Evolutionary conservation across 148 eudicot species (phyloP), one percentile per base, ranked within the genome.

Genomic region (Spergularia marina): DNA sequence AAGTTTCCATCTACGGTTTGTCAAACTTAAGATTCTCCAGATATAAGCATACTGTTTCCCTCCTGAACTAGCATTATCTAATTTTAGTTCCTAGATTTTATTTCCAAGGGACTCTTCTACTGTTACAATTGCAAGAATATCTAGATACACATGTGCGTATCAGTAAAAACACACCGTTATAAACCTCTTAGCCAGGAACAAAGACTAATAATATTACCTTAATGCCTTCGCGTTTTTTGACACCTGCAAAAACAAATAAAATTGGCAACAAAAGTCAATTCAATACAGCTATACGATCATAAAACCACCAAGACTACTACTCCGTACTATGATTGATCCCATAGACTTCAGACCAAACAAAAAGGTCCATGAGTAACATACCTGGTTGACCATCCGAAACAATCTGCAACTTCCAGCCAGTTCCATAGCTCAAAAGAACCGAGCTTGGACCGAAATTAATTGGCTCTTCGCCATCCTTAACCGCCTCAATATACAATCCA

Each of bases 371-470:
- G 34, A 30, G 34, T 1, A 30, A 30, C 34, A 53, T 76, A 91
- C 97, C 97, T 84, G 78, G 71, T 20, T 71, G 79, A 51, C 76
- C 40, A 53, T 83, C 88, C 64, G 77, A 69, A 78, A 87, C 92
- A 6, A 94, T 89, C 72, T 92, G 94, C 85, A 90, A n/a, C n/a
- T n/a, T n/a, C n/a, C n/a, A 95, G 68, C 84, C 92, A 70, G 76
- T 75, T 7, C 96, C 96, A 68, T 86, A 90, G 66, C 79, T 70
- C 4, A 87, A 69, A 56, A 95, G 89, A 73, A 87, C 70, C 0
- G 94, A 86, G 74, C 77, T 85, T 25, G 96, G 97, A 53, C 97
- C 97, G 54, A 95, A 92, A 80, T 66, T 85, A 21, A 95, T 83
- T 1, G 97, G 88, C 53, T 87, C 97, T 52, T 95, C 92, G 17